Conservation (phyloP, 192 early-diverging fungal genomes). For the Powellomyces hirtus region DNA sequence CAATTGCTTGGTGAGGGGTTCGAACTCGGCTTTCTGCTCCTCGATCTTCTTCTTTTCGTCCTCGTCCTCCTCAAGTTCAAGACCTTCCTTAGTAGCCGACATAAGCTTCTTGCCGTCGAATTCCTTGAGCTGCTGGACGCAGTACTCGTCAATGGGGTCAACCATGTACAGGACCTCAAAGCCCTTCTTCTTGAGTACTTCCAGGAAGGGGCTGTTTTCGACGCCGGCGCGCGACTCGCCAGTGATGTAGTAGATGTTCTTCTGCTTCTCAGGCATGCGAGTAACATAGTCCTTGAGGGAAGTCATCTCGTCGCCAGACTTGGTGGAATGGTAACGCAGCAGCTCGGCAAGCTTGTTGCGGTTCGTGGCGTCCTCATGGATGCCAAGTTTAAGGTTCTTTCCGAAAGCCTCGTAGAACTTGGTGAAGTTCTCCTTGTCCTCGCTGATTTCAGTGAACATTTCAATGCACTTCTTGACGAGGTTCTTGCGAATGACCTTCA, state of each 20-base stretch:
- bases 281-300: slow-evolving; percentile 99
- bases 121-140: slow-evolving; percentile 97
- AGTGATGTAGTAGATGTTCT: slow-evolving; percentile 99
- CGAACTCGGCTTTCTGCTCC: slow-evolving; percentile 88
- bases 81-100: slow-evolving; percentile 97
- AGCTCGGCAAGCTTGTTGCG: slow-evolving; percentile 95
- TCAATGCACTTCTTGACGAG: slow-evolving; percentile 99
- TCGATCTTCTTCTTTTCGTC: slow-evolving; percentile 95
- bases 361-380: slow-evolving; percentile 98
- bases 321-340: slow-evolving; percentile 97
- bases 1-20: slow-evolving; percentile 89
- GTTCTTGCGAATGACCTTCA: slow-evolving; percentile 99
- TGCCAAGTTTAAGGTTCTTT: slow-evolving; percentile 99
- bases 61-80: slow-evolving; percentile 98
- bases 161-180: slow-evolving; percentile 98
- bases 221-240: slow-evolving; percentile 91
- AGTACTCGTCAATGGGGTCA: slow-evolving; percentile 99
- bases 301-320: slow-evolving; percentile 96
- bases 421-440: slow-evolving; percentile 98
- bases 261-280: slow-evolving; percentile 99
- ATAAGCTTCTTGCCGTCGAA: slow-evolving; percentile 99
- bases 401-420: slow-evolving; percentile 99
- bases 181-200: slow-evolving; percentile 98
- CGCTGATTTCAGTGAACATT: slow-evolving; percentile 94
- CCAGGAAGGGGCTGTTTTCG: slow-evolving; percentile 97